These are phyloP conservation scores for Cutaneotrichosporon spelunceum DNA, from an alignment of 1,284 basidiomycete species.

Conservation along the genomic window DNA sequence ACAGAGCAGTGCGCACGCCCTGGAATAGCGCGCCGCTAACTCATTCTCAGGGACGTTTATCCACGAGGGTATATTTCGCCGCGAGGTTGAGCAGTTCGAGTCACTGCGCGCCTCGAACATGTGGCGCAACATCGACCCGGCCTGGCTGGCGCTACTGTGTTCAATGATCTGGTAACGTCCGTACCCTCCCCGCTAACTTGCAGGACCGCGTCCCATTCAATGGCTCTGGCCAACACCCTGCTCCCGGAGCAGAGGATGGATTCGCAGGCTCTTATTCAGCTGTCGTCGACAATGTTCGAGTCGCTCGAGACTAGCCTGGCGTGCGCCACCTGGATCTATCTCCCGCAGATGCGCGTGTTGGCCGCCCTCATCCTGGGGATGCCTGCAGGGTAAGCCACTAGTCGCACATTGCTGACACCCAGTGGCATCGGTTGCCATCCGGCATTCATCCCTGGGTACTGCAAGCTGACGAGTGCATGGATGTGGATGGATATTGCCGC, in stretches of 20 bases:
- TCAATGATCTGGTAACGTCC: constrained; percentile 1
- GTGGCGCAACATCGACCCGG: constrained; percentile 4
- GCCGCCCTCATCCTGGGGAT: not conserved
- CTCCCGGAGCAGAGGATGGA: not conserved
- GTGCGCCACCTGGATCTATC: constrained; percentile 1
- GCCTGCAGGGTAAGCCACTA: not conserved
- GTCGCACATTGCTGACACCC: not conserved
- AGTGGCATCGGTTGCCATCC: constrained; percentile 3
- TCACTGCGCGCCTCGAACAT: not conserved
- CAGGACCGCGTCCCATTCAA: constrained; percentile 1
- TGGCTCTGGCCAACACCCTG: constrained; percentile 1
- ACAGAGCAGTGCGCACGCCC: not conserved
- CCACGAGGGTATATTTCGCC: constrained; percentile 1
- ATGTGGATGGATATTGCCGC: constrained; percentile 7
- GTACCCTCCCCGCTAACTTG: not conserved
- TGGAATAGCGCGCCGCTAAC: not conserved
- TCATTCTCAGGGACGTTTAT: not conserved
- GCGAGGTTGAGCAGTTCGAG: constrained; percentile 7
- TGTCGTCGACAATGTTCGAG: constrained; percentile 4
- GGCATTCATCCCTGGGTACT: not conserved
- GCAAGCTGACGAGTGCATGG: constrained; percentile 3
- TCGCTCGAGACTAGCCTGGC: not conserved
- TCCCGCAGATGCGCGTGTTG: not conserved
- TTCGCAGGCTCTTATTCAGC: not conserved
- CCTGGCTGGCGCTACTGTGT: not conserved